Evolutionary conservation across 306 rosid species (phyloP).

Genomic region (Casuarina equisetifolia): DNA sequence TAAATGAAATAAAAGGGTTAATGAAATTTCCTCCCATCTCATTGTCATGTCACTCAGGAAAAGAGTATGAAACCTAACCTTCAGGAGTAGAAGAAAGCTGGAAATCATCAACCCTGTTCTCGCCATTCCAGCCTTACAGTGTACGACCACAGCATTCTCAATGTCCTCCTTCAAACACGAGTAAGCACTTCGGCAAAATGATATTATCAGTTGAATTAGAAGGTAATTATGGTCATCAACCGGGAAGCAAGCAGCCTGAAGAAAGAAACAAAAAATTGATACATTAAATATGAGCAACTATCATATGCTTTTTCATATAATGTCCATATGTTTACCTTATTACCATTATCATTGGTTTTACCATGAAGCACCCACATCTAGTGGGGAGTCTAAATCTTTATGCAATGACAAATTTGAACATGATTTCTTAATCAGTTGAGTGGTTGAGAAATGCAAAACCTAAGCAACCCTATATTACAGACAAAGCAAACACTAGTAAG

Average conservation of each 20-base stretch:
- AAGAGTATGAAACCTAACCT: constrained; percentile 47
- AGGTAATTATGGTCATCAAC: constrained; percentile 97
- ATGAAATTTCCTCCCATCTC: constrained; percentile 18
- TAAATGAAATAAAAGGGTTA: constrained; percentile 11
- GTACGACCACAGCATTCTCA: constrained; percentile 97
- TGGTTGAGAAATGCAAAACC: not conserved
- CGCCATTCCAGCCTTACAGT: constrained; percentile 99
- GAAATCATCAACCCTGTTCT: constrained; percentile 99
- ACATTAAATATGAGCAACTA: constrained; percentile 27
- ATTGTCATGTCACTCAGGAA: constrained; percentile 27
- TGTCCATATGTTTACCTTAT: not conserved
- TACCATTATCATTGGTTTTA: not conserved
- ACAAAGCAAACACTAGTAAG: not conserved
- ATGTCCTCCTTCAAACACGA: constrained; percentile 96
- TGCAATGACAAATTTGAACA: not conserved
- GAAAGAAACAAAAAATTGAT: constrained; percentile 31
- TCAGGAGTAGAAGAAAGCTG: constrained; percentile 85
- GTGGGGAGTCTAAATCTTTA: not conserved
- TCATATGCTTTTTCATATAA: not conserved
- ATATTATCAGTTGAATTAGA: constrained; percentile 70
- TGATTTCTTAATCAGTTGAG: not conserved
- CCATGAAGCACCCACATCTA: not conserved
- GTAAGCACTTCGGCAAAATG: constrained; percentile 96
- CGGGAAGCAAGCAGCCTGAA: constrained; percentile 92
- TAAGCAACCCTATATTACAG: not conserved